These are phyloP conservation scores for Hypoxylon trugodes DNA, from an alignment of 495 filamentous ascomycete species.

Conservation along the genomic window DNA sequence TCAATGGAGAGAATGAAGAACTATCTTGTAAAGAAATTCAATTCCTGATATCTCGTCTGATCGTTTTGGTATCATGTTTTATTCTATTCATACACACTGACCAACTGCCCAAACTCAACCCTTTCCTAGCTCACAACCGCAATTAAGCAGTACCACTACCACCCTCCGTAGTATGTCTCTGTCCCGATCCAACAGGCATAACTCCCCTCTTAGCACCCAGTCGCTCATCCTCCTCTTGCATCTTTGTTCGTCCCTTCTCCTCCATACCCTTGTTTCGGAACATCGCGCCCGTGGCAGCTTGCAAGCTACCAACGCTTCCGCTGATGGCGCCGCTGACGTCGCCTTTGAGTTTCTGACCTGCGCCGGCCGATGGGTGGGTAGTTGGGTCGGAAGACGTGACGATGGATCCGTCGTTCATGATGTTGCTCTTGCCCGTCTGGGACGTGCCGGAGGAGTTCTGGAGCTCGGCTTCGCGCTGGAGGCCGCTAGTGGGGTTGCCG, in stretches of 20 bases:
- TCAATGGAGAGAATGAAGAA: too few relatives aligned
- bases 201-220: conserved; percentile 35
- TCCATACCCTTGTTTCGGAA: conserved; percentile 32
- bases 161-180: conserved; percentile 23
- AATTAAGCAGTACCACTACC: background rate
- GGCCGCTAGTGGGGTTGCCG: conserved; percentile 27
- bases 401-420: conserved; percentile 21
- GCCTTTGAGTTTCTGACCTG: conserved; percentile 38
- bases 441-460: background rate
- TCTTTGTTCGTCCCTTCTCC: conserved; percentile 33
- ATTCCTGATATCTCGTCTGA: too few relatives aligned
- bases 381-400: conserved; percentile 35
- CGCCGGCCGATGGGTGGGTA: conserved; percentile 22
- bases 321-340: conserved; percentile 35
- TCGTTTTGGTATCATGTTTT: background rate
- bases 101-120: background rate
- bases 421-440: conserved; percentile 13
- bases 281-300: conserved; percentile 27
- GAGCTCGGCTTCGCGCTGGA: conserved; percentile 17
- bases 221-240: conserved; percentile 39
- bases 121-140: too few relatives aligned
- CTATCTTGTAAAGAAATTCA: too few relatives aligned
- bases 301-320: conserved; percentile 32
- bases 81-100: background rate
- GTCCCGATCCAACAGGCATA: conserved; percentile 37